These are phyloP conservation scores for Fusarium xyrophilum DNA, from an alignment of 2,329 filamentous ascomycete species.

Conservation along the genomic window DNA sequence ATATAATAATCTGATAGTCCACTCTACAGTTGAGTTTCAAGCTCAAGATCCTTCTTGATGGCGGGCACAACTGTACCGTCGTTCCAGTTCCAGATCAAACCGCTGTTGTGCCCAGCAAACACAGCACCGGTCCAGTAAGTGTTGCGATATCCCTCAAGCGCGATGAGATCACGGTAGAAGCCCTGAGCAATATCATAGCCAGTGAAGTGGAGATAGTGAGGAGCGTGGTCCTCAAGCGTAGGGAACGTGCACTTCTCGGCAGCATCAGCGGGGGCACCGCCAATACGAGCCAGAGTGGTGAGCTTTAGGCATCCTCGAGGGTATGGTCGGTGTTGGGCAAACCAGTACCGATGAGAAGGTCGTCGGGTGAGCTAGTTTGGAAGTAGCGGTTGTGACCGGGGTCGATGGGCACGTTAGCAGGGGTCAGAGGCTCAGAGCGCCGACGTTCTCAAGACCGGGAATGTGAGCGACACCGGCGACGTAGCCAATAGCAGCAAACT, in stretches of 20 bases:
- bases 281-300: neutral
- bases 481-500: slow-evolving; percentile 19
- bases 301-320: slow-evolving; percentile 11
- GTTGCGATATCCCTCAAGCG: slow-evolving; percentile 16
- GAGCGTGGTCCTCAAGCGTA: slow-evolving; percentile 12
- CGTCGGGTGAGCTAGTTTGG: neutral
- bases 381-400: slow-evolving; percentile 17
- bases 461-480: slow-evolving; percentile 20
- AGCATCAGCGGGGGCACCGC: neutral
- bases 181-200: slow-evolving; percentile 1
- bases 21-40: neutral
- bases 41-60: slow-evolving; percentile 26
- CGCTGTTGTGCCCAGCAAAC: slow-evolving; percentile 35
- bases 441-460: slow-evolving; percentile 18
- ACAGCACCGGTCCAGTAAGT: slow-evolving; percentile 35
- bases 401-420: neutral
- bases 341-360: neutral
- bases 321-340: slow-evolving; percentile 14
- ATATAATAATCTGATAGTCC: neutral
- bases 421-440: slow-evolving; percentile 10
- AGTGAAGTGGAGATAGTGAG: slow-evolving; percentile 22
- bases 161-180: slow-evolving; percentile 18
- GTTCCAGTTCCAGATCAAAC: slow-evolving; percentile 32
- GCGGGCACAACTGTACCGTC: slow-evolving; percentile 24
- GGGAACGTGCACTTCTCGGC: slow-evolving; percentile 9